phyloP scores from a whole-genome alignment of 2,329 filamentous ascomycete species.

The Colletotrichum musicola region DNA sequence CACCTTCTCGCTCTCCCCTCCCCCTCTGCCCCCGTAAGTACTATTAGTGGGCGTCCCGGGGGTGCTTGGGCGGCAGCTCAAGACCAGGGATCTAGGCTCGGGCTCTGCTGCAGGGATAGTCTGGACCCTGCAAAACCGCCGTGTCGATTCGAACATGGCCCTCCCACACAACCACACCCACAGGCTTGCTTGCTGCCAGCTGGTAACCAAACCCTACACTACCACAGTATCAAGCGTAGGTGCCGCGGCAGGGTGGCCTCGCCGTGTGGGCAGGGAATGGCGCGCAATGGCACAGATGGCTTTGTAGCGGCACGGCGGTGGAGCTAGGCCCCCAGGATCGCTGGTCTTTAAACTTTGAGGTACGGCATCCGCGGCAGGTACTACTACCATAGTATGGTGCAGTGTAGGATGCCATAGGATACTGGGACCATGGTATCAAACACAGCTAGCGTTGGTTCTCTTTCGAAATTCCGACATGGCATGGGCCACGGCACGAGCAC shows the following conservation, averaged over 20 bases:
- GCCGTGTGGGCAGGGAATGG: not conserved
- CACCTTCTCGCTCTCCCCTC: not conserved
- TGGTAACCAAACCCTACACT: not conserved
- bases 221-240: not conserved
- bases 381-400: no score
- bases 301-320: not conserved
- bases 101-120: conserved; percentile 30
- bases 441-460: conserved; percentile 11
- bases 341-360: conserved; percentile 22
- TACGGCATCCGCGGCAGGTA: no score
- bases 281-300: not conserved
- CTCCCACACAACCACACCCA: not conserved
- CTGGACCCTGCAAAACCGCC: conserved; percentile 29
- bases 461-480: conserved; percentile 4
- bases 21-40: no score
- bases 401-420: no score
- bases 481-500: conserved; percentile 11
- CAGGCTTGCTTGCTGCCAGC: not conserved
- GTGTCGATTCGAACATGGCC: conserved; percentile 30
- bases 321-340: conserved; percentile 4
- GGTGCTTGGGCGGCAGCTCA: conserved; percentile 13
- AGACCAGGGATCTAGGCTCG: conserved; percentile 31
- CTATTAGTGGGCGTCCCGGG: conserved; percentile 4
- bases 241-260: not conserved
- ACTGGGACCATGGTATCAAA: not conserved